Conservation (phyloP, 2,329 filamentous ascomycete species). For the Ramichloridium luteum region DNA sequence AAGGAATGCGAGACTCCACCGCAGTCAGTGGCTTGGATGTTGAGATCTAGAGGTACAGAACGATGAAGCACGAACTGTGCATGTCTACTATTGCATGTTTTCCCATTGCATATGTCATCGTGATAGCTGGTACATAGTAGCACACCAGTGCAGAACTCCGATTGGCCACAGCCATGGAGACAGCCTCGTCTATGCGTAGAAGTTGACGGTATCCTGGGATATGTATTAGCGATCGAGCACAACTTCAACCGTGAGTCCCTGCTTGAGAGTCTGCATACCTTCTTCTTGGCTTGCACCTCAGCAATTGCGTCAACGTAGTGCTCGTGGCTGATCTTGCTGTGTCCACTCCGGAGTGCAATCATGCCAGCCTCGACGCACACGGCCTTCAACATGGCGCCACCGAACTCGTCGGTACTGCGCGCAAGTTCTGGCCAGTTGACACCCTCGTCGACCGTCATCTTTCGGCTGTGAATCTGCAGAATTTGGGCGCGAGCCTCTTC, state of each 20-base stretch:
- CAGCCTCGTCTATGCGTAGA: slow-evolving; percentile 21
- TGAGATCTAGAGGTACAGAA: no score
- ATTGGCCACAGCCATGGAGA: not conserved
- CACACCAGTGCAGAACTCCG: not conserved
- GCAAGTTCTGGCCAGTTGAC: slow-evolving; percentile 96
- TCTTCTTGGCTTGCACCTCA: slow-evolving; percentile 93
- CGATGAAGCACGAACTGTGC: not conserved
- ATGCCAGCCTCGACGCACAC: slow-evolving; percentile 98
- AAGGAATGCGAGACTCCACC: no score
- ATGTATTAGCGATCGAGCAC: slow-evolving; percentile 5
- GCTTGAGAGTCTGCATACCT: slow-evolving; percentile 38
- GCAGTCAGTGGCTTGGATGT: no score
- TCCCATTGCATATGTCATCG: not conserved
- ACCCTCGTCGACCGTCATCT: slow-evolving; percentile 89
- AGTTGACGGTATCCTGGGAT: slow-evolving; percentile 25
- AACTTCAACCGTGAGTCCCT: not conserved
- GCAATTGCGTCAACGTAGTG: slow-evolving; percentile 98
- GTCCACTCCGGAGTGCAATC: slow-evolving; percentile 89
- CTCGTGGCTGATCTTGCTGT: slow-evolving; percentile 94
- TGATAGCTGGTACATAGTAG: not conserved
- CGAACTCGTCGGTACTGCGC: slow-evolving; percentile 95
- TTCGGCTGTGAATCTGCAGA: slow-evolving; percentile 89
- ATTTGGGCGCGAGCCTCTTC: slow-evolving; percentile 97
- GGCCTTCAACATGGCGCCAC: slow-evolving; percentile 93
- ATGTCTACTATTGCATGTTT: slow-evolving; percentile 1